Base-by-base conservation (phyloP, 345 rosid genomes). In the Brassica cretica region DNA sequence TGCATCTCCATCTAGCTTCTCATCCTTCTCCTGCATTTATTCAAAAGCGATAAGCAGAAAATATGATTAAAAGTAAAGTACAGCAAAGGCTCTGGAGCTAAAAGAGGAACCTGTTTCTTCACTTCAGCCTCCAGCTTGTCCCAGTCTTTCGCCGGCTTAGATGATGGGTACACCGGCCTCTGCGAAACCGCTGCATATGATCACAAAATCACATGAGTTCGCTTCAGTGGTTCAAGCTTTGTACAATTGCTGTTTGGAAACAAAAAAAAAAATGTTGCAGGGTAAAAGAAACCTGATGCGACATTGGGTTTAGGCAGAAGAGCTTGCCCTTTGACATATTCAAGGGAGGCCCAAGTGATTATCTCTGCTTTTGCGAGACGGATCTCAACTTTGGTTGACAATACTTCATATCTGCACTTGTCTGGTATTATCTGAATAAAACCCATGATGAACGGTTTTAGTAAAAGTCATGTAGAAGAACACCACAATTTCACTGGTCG, bases 61-160 rank as follows among this genome's bases (percentile, higher is more conserved):
- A 8, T 1, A 25, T 2, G 12, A 74, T 5, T 18, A 16, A 24
- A 0, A 4, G 14, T 14, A 7, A 64, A 75, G 7, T 5, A 32
- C 24, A 37, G 9, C 8, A 70, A 70, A 69, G 61, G 12, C 49
- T 69, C 15, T 39, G 19, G 32, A 35, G 51, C 59, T 63, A 33
- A 73, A 32, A 66, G 18, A 39, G 11, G 56, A 6, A 86, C 97
- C 92, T 92, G 88, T 76, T 83, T 75, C 84, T 90, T 92, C 58
- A 90, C 88, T 83, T 85, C 51, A n/a, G 97, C 92, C 86, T 88
- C 93, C n/a, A 92, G n/a, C 85, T 89, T 90, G 82, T 90, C 95
- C 97, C 97, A 92, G 77, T 92, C 91, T 65, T 44, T 76, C 46
- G 37, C 39, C 19, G 86, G 68, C 80, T 87, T 90, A 9, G 95